A percentile compares a stretch with the other conserved stretches of the same genome.
These are phyloP conservation scores for Chamaecyparis obtusa DNA, from an alignment of 75 land plant genomes.

Conservation along the genomic window DNA sequence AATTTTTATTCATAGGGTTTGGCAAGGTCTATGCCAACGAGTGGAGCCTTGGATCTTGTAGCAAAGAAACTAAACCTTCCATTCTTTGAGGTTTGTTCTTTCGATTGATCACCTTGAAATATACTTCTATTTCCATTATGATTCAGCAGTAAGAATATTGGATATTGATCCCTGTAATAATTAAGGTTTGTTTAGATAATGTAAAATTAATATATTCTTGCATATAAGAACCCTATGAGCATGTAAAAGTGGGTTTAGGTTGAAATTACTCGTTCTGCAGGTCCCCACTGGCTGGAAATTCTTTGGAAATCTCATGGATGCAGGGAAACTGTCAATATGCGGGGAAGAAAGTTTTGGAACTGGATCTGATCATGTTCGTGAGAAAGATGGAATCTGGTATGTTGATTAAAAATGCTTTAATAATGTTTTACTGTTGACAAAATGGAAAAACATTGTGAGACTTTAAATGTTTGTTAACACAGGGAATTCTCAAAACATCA, in stretches of 20 bases:
- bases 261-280: constrained; percentile 28
- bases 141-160: not conserved
- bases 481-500: not conserved
- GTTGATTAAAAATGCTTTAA: not conserved
- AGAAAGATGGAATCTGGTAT: constrained; percentile 99
- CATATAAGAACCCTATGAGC: not conserved
- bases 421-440: not conserved
- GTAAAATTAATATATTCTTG: not conserved
- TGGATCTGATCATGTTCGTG: constrained; percentile 97
- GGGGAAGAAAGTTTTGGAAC: constrained; percentile 99
- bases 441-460: not conserved
- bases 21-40: constrained; percentile 96
- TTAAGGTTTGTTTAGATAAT: not conserved
- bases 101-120: not conserved
- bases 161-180: not conserved
- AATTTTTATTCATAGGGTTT: constrained; percentile 48
- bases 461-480: not conserved
- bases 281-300: constrained; percentile 99
- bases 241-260: not conserved
- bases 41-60: constrained; percentile 94
- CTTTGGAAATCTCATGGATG: constrained; percentile 99
- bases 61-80: constrained; percentile 77
- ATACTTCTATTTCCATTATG: not conserved
- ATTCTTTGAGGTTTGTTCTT: constrained; percentile 74
- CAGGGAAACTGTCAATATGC: constrained; percentile 92